These are phyloP conservation scores for Boletus subcaerulescens DNA, from an alignment of 768 basidiomycete species.

Conservation along the genomic window DNA sequence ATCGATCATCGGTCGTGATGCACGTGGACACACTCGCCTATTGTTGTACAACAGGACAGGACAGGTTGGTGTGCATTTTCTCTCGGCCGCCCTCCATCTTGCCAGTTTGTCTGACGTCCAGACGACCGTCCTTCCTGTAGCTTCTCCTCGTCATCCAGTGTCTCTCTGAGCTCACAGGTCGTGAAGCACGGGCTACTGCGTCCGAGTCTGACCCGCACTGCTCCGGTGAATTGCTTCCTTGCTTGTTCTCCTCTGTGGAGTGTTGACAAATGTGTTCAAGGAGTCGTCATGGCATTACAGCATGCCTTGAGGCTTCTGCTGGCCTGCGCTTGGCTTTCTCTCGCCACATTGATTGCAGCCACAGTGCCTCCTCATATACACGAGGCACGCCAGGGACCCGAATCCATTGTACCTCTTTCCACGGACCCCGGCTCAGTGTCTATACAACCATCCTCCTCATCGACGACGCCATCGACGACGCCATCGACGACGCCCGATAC, in stretches of 20 bases:
- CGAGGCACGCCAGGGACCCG: conserved; percentile 22
- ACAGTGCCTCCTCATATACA: conserved; percentile 10
- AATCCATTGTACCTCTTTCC: background rate
- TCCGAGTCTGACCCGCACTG: background rate
- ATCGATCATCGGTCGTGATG: background rate
- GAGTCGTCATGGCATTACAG: conserved; percentile 12
- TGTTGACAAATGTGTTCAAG: conserved; percentile 2
- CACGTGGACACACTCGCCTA: conserved; percentile 16
- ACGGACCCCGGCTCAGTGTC: conserved; percentile 8
- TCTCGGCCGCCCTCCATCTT: background rate
- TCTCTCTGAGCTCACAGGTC: background rate
- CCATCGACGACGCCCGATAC: background rate
- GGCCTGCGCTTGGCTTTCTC: conserved; percentile 4
- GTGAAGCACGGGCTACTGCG: background rate
- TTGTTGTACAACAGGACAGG: conserved; percentile 2
- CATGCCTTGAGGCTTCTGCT: background rate
- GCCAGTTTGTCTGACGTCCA: background rate
- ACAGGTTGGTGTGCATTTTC: background rate
- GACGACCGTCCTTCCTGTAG: background rate
- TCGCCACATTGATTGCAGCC: conserved; percentile 14
- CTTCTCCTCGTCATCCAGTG: background rate
- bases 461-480: too few species aligned
- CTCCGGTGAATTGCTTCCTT: background rate
- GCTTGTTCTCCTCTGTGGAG: background rate
- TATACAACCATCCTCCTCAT: background rate